Evolutionary conservation across 1,139 yeast genomes (phyloP).

Genomic region (Candida neerlandica): DNA sequence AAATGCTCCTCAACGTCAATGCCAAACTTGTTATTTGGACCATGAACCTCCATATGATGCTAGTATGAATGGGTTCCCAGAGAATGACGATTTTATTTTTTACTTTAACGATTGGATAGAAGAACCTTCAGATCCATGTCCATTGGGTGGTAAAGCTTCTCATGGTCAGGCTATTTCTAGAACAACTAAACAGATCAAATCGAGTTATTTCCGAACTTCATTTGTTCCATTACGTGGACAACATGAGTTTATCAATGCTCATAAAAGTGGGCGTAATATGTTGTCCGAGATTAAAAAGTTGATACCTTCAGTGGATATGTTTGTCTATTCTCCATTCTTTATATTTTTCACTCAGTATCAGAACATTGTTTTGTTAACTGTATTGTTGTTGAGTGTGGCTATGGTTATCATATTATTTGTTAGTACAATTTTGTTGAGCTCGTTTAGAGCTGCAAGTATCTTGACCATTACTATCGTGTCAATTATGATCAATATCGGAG

Average conservation of each 20-base stretch:
- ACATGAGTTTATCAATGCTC: slow-evolving; percentile 79
- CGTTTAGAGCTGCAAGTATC: slow-evolving; percentile 58
- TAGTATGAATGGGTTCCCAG: slow-evolving; percentile 84
- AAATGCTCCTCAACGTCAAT: slow-evolving; percentile 66
- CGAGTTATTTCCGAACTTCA: slow-evolving; percentile 78
- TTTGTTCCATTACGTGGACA: slow-evolving; percentile 84
- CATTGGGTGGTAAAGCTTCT: slow-evolving; percentile 94
- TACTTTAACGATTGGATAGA: slow-evolving; percentile 82
- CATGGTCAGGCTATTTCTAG: slow-evolving; percentile 62
- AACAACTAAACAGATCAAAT: slow-evolving; percentile 40
- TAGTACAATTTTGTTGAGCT: slow-evolving; percentile 65
- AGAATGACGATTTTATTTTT: slow-evolving; percentile 63
- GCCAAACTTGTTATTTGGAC: slow-evolving; percentile 68
- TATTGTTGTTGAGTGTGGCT: slow-evolving; percentile 59
- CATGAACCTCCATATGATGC: slow-evolving; percentile 65
- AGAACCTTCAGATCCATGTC: slow-evolving; percentile 88
- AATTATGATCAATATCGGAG: slow-evolving; percentile 75
- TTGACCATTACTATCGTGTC: slow-evolving; percentile 61
- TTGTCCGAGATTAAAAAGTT: slow-evolving; percentile 54
- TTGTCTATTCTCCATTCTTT: slow-evolving; percentile 92
- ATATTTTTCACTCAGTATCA: slow-evolving; percentile 89
- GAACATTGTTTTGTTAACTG: slow-evolving; percentile 59
- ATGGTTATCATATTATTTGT: slow-evolving; percentile 55
- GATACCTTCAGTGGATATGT: slow-evolving; percentile 53
- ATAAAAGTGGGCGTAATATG: slow-evolving; percentile 71